Conservation (phyloP, 306 rosid species). For the Prosopis cineraria region DNA sequence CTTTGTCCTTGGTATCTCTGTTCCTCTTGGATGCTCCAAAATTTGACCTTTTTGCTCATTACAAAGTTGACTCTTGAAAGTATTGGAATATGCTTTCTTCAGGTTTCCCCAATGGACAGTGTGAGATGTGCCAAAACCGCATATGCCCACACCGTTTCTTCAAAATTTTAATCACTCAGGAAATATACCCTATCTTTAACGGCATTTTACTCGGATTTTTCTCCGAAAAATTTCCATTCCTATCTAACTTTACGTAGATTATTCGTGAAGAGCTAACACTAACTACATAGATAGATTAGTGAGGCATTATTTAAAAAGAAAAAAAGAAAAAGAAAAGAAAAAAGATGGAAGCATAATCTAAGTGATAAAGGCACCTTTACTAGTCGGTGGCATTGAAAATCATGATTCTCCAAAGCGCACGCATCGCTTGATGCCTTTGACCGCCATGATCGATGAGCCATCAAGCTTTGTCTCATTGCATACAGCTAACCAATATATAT, state of each 20-base stretch:
- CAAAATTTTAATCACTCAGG: background rate
- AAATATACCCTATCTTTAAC: background rate
- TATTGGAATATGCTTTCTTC: slow-evolving; percentile 7
- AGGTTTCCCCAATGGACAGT: background rate
- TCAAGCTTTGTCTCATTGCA: slow-evolving; percentile 14
- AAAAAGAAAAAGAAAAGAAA: no score
- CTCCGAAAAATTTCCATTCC: background rate
- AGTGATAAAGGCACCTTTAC: slow-evolving; percentile 1
- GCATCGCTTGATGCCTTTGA: slow-evolving; percentile 49
- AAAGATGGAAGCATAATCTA: slow-evolving; percentile 5
- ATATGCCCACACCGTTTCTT: background rate
- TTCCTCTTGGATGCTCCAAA: slow-evolving; percentile 43
- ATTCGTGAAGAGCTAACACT: background rate
- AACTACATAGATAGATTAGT: background rate
- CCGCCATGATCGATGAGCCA: slow-evolving; percentile 32
- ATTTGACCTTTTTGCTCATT: slow-evolving; percentile 15
- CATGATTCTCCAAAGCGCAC: slow-evolving; percentile 46
- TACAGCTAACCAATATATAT: slow-evolving; percentile 8
- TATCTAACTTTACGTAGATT: background rate
- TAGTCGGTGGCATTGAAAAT: slow-evolving; percentile 30
- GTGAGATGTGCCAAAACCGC: slow-evolving; percentile 12
- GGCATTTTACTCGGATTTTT: background rate
- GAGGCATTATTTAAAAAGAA: background rate
- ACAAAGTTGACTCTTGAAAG: slow-evolving; percentile 17
- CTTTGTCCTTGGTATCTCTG: background rate